Evolutionary conservation across 768 basidiomycete genomes (phyloP).

Genomic region (Lyophyllum atratum): DNA sequence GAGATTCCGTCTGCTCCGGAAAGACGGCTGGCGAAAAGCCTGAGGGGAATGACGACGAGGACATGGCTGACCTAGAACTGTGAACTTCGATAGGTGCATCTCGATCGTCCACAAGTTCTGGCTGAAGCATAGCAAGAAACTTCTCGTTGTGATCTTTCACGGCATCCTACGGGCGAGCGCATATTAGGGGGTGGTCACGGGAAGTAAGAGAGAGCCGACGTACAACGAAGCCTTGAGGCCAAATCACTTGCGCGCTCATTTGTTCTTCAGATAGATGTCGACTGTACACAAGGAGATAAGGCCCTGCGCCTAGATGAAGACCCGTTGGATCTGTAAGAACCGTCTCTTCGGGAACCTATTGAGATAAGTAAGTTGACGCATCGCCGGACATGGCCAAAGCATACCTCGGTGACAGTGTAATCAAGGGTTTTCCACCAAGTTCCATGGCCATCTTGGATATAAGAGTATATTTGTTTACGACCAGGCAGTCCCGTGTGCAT

Average conservation of each 20-base stretch:
- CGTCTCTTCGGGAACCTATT: conserved; percentile 67
- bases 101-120: conserved; percentile 30
- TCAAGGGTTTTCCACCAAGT: conserved; percentile 86
- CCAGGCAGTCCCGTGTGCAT: conserved; percentile 80
- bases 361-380: background rate
- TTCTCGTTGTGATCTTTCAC: conserved; percentile 37
- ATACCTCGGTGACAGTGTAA: conserved; percentile 64
- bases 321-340: conserved; percentile 73
- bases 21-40: background rate
- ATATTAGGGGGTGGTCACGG: background rate
- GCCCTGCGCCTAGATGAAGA: conserved; percentile 74
- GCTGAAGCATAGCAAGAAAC: conserved; percentile 33
- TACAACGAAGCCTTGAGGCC: conserved; percentile 41
- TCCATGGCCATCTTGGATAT: conserved; percentile 62
- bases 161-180: conserved; percentile 24
- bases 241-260: conserved; percentile 33
- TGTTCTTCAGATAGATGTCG: conserved; percentile 38
- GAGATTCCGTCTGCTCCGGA: background rate
- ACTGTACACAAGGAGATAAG: conserved; percentile 77
- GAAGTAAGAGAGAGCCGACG: conserved; percentile 11
- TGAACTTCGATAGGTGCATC: background rate
- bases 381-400: background rate
- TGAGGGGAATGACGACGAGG: background rate
- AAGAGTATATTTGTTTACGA: conserved; percentile 77
- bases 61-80: background rate